Conservation (phyloP, 768 basidiomycete genomes). For the Udeniomyces megalosporus region DNA sequence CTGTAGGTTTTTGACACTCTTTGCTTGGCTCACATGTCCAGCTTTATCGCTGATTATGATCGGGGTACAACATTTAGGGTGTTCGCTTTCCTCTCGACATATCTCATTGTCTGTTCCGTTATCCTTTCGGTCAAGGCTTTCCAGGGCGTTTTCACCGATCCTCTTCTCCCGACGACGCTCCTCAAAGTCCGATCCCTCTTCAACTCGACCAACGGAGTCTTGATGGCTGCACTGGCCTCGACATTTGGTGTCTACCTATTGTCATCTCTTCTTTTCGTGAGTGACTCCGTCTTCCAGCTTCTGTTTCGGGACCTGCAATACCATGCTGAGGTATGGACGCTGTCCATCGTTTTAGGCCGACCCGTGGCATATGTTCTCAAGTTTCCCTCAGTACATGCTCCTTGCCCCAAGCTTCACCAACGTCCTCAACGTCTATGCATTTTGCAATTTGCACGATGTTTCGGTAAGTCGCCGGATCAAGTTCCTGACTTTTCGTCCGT, state of each 20-base stretch:
- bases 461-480: constrained; percentile 35
- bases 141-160: constrained; percentile 22
- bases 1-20: constrained; percentile 16
- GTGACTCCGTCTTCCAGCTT: constrained; percentile 24
- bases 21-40: no score
- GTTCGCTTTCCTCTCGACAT: constrained; percentile 64
- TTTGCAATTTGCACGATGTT: constrained; percentile 49
- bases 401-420: constrained; percentile 88
- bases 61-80: constrained; percentile 39
- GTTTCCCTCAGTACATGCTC: constrained; percentile 29
- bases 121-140: constrained; percentile 70
- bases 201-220: constrained; percentile 54
- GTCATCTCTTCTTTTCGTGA: constrained; percentile 69
- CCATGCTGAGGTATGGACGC: no score
- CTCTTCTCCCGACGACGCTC: constrained; percentile 33
- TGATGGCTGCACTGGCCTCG: constrained; percentile 73
- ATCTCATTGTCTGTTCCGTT: constrained; percentile 74
- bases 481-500: no score
- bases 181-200: constrained; percentile 49
- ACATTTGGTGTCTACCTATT: constrained; percentile 78
- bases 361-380: constrained; percentile 82
- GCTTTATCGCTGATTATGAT: no score
- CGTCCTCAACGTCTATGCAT: constrained; percentile 88
- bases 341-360: constrained; percentile 58
- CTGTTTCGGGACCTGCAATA: no score